Conservation (phyloP, 1,284 basidiomycete species). For the Cryptococcus sp. region DNA sequence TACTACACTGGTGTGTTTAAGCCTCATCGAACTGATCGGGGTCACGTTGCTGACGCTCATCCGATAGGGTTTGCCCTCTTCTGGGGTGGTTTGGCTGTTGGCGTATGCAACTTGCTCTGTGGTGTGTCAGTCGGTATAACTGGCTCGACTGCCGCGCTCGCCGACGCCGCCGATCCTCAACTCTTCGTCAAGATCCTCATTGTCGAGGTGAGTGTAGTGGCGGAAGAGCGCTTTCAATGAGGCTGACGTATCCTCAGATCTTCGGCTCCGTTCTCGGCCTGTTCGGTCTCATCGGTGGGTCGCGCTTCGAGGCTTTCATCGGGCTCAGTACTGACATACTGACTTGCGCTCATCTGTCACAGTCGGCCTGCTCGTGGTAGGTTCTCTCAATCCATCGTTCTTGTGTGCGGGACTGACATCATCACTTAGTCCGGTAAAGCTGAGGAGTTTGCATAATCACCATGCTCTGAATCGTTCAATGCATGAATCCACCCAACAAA, state of each 20-base stretch:
- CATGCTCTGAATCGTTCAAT: conserved; percentile 17
- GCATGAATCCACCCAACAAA: conserved; percentile 23
- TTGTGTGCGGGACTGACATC: neutral
- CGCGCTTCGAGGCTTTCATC: too few species aligned
- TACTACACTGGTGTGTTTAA: conserved; percentile 79
- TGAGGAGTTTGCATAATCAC: conserved; percentile 50
- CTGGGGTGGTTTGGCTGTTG: conserved; percentile 91
- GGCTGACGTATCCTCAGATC: conserved; percentile 59
- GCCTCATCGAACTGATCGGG: neutral
- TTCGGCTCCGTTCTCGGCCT: conserved; percentile 90
- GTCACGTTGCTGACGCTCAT: neutral
- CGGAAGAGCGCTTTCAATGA: neutral
- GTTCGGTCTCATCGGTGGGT: conserved; percentile 85
- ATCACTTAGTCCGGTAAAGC: conserved; percentile 51
- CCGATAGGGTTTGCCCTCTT: conserved; percentile 79
- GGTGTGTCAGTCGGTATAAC: conserved; percentile 88
- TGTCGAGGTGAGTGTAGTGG: conserved; percentile 62
- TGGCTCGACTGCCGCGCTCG: conserved; percentile 86
- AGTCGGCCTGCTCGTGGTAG: conserved; percentile 55
- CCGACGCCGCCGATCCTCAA: conserved; percentile 88
- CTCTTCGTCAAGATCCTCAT: conserved; percentile 93
- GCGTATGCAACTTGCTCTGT: conserved; percentile 84
- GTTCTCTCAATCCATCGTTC: conserved; percentile 15
- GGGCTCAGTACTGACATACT: conserved; percentile 7
- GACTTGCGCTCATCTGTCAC: conserved; percentile 14